Conservation (phyloP, 129 eudicot genomes). For the Pseudognaphalium luteoalbum region DNA sequence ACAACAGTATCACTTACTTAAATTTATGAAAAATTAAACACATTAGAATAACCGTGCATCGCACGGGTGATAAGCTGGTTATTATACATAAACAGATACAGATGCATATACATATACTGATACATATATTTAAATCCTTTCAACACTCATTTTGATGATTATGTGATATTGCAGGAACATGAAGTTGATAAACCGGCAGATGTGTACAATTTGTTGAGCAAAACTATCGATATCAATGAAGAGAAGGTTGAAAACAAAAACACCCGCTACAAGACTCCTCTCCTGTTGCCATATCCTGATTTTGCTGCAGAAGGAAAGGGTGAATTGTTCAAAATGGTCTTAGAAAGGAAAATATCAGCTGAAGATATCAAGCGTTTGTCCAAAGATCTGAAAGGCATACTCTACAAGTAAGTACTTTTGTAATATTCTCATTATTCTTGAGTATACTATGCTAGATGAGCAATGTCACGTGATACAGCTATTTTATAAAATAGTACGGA, state of each 20-base stretch:
- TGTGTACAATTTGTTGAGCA: constrained; percentile 55
- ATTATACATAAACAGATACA: not conserved
- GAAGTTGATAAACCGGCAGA: constrained; percentile 59
- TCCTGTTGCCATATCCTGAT: constrained; percentile 23
- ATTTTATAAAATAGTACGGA: not conserved
- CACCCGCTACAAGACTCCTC: constrained; percentile 33
- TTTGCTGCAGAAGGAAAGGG: constrained; percentile 30
- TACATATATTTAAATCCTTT: not conserved
- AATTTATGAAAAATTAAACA: no score
- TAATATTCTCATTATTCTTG: not conserved
- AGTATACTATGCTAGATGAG: not conserved
- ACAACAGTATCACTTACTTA: no score
- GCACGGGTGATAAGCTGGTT: not conserved
- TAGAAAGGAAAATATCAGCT: constrained; percentile 37
- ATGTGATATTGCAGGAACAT: constrained; percentile 48
- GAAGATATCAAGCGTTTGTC: constrained; percentile 36
- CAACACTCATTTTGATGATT: not conserved
- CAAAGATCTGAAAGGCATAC: constrained; percentile 45
- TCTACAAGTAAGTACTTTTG: constrained; percentile 62
- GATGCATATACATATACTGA: not conserved
- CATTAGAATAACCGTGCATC: no score
- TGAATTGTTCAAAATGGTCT: constrained; percentile 27
- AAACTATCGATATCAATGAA: constrained; percentile 12
- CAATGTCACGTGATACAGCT: not conserved
- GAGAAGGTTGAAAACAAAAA: constrained; percentile 26